phyloP scores from a whole-genome alignment of 2,329 filamentous ascomycete species.

The Diaporthe destruens region DNA sequence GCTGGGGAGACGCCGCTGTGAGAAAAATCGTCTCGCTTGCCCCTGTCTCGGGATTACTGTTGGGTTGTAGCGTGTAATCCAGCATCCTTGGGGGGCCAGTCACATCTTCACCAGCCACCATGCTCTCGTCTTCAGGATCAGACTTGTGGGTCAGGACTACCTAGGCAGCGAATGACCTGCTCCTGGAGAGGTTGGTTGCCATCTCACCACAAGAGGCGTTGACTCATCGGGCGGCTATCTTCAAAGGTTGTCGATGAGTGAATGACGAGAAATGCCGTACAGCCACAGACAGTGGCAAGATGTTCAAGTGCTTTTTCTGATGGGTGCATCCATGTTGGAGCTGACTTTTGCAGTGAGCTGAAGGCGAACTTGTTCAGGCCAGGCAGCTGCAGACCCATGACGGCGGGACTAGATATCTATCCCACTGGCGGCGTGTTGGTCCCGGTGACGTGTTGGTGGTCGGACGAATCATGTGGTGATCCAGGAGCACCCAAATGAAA shows the following conservation, averaged over 20 bases:
- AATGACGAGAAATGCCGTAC: background rate
- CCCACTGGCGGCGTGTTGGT: too few species aligned
- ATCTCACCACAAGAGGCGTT: background rate
- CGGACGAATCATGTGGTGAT: background rate
- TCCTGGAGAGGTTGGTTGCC: too few species aligned
- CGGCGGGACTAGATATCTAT: too few species aligned
- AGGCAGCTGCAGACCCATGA: background rate
- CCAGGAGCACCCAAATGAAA: too few species aligned
- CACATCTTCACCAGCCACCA: background rate
- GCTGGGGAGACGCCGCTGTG: background rate
- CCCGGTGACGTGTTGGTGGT: background rate
- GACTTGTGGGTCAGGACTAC: background rate
- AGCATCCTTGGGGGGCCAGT: background rate
- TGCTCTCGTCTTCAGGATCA: background rate
- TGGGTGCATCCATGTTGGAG: background rate
- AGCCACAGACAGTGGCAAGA: background rate
- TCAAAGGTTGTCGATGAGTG: background rate
- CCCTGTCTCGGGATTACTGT: too few species aligned
- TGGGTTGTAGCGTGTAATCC: too few species aligned
- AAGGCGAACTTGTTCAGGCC: background rate
- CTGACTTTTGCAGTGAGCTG: background rate
- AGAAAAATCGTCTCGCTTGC: too few species aligned
- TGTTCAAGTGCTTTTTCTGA: background rate
- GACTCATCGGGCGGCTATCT: background rate
- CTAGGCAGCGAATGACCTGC: background rate